Base-by-base conservation (phyloP, 2,329 filamentous ascomycete species). In the Fusarium burgessii region DNA sequence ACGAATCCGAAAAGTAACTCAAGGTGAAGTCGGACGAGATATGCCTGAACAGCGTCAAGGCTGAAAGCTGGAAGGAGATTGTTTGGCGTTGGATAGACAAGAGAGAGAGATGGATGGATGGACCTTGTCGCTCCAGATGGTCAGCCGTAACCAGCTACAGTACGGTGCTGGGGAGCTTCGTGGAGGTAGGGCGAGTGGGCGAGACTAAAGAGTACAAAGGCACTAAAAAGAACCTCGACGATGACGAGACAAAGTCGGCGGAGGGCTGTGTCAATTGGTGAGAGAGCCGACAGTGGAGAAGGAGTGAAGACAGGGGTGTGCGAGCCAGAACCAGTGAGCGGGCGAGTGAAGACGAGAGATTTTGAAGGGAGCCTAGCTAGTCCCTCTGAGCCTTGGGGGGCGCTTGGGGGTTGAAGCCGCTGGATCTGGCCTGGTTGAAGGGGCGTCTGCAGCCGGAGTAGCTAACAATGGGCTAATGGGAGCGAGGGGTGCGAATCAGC, bases 231-330 rank as follows among this genome's bases (percentile, higher is more conserved):
- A 62, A 59, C 70, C 74, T 76, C 71, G 74, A 75, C 71, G 66
- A 75, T 76, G 72, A 76, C 74, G 74, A 76, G 74, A 75, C 70
- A 76, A 70, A 72, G 63, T 58, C 54, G 67, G 69, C 69, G 61
- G 60, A 66, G 58, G 52, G 62, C 73, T 62, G 73, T 58, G 73
- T 69, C 74, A 76, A 76, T 76, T 76, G 74, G 74, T 54, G 74
- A 59, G 50, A 64, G 65, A 70, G 51, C 64, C 70, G 58, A 66
- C 61, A 49, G 74, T 76, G 74, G 74, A 46, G 74, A 63, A 62
- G 49, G 59, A 58, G 58, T 58, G 64, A 57, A 51, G 59, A 59
- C 74, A 76, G 68, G 74, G 74, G 73, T 70, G 74, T 74, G 65
- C 29, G 66, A 60, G 51, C 54, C 54, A 68, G 58, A 74, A 54